Evolutionary conservation across 208 protist genomes (phyloP).

Genomic region (Entamoeba invadens): DNA sequence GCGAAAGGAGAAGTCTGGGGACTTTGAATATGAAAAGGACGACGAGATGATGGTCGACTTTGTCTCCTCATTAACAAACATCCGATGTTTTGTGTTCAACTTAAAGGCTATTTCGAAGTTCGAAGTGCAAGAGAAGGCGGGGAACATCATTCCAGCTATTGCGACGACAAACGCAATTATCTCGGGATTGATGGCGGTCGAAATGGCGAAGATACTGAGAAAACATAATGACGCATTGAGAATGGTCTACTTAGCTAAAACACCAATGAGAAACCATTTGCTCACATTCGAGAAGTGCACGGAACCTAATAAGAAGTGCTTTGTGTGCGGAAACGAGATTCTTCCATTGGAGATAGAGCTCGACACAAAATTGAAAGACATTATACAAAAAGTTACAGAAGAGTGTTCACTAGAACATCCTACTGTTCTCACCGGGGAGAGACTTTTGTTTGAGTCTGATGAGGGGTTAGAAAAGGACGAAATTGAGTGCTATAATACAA

Average conservation of each 20-base stretch:
- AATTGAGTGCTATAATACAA: not conserved
- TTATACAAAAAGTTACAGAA: not conserved
- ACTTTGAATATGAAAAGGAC: slow-evolving; percentile 38
- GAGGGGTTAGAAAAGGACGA: not conserved
- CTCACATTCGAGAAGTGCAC: not conserved
- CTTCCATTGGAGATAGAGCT: not conserved
- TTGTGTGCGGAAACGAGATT: not conserved
- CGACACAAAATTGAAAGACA: not conserved
- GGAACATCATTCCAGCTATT: slow-evolving; percentile 93
- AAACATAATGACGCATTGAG: not conserved
- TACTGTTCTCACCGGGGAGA: not conserved
- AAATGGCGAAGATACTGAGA: not conserved
- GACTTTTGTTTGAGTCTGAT: not conserved
- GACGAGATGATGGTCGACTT: slow-evolving; percentile 42
- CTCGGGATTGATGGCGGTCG: slow-evolving; percentile 11
- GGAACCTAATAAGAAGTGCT: not conserved
- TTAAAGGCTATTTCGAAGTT: not conserved
- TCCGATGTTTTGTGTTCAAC: not conserved
- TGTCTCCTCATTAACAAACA: not conserved
- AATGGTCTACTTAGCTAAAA: not conserved
- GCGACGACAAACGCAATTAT: slow-evolving; percentile 89
- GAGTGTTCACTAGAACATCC: not conserved
- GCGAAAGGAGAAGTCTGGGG: not conserved
- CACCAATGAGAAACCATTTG: not conserved
- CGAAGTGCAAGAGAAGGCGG: slow-evolving; percentile 64